A percentile compares a stretch with the other conserved stretches of the same genome.
These are phyloP conservation scores for Arthrobotrys sphaeroides DNA, from an alignment of 2,329 filamentous ascomycete species.

Conservation along the genomic window DNA sequence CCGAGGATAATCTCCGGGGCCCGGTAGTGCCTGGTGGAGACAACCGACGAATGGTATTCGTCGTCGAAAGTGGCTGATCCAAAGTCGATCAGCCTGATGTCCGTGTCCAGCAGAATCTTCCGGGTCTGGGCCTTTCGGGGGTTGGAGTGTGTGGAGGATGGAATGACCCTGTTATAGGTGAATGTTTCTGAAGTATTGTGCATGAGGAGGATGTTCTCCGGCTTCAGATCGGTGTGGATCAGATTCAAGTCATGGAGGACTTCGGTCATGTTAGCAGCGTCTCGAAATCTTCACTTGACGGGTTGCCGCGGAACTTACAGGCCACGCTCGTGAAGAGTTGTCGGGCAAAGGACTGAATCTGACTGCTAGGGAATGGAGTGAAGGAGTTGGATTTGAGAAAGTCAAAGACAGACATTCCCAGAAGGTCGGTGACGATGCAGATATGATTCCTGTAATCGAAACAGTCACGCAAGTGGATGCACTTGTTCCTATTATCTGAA, in stretches of 20 bases:
- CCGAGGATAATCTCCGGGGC: constrained; percentile 77
- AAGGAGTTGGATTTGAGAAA: constrained; percentile 96
- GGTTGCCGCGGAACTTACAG: constrained; percentile 71
- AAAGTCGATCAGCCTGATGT: constrained; percentile 76
- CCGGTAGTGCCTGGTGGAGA: constrained; percentile 75
- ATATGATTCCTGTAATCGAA: constrained; percentile 98
- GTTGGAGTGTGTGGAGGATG: constrained; percentile 71
- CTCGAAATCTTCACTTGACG: neutral
- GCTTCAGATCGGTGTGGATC: constrained; percentile 86
- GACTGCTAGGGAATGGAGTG: constrained; percentile 96
- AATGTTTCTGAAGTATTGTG: constrained; percentile 74
- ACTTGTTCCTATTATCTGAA: constrained; percentile 88
- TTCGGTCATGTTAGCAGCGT: constrained; percentile 60
- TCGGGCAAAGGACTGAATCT: constrained; percentile 95
- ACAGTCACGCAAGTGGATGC: constrained; percentile 94
- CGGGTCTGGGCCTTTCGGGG: constrained; percentile 72
- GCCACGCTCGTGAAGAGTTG: constrained; percentile 98
- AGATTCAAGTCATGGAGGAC: constrained; percentile 96
- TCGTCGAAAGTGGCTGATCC: constrained; percentile 77
- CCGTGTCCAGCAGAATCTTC: constrained; percentile 73
- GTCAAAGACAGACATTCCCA: constrained; percentile 97
- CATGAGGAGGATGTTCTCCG: constrained; percentile 75
- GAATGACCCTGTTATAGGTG: constrained; percentile 75
- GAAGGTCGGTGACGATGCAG: constrained; percentile 78
- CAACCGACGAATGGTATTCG: constrained; percentile 76